These are phyloP conservation scores for Rosa rugosa DNA, from an alignment of 306 rosid species.

Conservation along the genomic window DNA sequence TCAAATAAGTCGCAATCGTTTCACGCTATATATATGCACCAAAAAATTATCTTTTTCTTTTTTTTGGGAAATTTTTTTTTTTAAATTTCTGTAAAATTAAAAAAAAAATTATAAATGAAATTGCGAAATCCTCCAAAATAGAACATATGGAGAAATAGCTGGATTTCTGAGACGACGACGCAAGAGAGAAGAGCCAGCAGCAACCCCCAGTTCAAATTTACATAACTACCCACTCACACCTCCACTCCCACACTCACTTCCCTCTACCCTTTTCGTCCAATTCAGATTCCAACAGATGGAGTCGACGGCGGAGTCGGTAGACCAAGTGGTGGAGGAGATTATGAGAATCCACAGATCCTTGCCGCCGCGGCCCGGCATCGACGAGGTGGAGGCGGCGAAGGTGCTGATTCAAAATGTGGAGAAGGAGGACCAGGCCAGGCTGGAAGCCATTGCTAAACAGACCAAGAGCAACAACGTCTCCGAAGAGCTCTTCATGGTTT, in stretches of 20 bases:
- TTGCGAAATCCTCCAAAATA: conserved; percentile 5
- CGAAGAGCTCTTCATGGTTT: conserved; percentile 66
- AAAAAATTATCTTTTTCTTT: no score
- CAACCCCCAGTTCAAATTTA: neutral
- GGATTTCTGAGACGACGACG: conserved; percentile 28
- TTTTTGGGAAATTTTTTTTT: no score
- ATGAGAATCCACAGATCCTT: conserved; percentile 78
- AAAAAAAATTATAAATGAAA: conserved; percentile 4
- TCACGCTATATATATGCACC: no score
- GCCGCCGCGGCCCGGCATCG: conserved; percentile 60
- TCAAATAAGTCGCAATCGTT: no score
- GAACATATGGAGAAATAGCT: conserved; percentile 31
- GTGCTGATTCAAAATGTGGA: conserved; percentile 57
- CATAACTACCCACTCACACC: conserved; percentile 8
- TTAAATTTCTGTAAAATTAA: neutral
- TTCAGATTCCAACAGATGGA: conserved; percentile 31
- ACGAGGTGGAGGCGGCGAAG: conserved; percentile 78
- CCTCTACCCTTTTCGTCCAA: neutral
- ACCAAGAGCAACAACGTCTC: conserved; percentile 52
- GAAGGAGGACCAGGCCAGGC: conserved; percentile 58
- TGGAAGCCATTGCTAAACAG: conserved; percentile 55
- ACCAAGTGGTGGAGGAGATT: conserved; percentile 68
- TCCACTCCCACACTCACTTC: neutral
- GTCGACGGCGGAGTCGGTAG: conserved; percentile 43
- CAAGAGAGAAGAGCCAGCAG: neutral